Conservation (phyloP, 805 yeast genomes). For the Gaillardinia entomophila region DNA sequence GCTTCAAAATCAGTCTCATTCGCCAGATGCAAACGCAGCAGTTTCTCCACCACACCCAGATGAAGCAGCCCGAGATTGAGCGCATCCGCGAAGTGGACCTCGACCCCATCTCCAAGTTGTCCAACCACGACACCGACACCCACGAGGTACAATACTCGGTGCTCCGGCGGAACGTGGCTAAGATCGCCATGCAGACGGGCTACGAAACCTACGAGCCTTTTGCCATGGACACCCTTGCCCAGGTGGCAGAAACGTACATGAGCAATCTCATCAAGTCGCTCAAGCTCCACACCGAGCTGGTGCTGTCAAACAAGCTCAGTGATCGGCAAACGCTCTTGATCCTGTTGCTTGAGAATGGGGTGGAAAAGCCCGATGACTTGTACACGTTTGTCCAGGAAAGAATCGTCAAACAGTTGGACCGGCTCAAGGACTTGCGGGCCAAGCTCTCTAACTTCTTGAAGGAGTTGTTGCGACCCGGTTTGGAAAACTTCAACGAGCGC, state of each 20-base stretch:
- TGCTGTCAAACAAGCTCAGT: conserved; percentile 37
- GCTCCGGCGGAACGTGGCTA: conserved; percentile 64
- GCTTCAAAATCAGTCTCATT: conserved; percentile 82
- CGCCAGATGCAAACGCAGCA: conserved; percentile 86
- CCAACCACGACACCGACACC: conserved; percentile 58
- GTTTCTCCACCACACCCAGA: conserved; percentile 66
- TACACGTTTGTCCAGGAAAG: conserved; percentile 71
- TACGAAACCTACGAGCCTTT: conserved; percentile 76
- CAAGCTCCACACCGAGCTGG: conserved; percentile 65
- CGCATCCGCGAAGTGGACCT: conserved; percentile 62
- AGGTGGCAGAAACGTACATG: conserved; percentile 76
- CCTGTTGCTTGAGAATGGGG: conserved; percentile 79
- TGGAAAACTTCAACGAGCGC: conserved; percentile 67
- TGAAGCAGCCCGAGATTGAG: conserved; percentile 63
- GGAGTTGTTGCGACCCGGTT: conserved; percentile 76
- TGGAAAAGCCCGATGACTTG: conserved; percentile 70
- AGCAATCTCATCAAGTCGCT: conserved; percentile 68
- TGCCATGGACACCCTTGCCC: conserved; percentile 76
- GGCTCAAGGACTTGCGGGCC: conserved; percentile 60
- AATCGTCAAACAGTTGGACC: conserved; percentile 59
- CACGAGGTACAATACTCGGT: conserved; percentile 60
- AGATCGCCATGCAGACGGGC: conserved; percentile 85
- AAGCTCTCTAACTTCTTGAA: conserved; percentile 70
- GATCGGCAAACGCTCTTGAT: conserved; percentile 46
- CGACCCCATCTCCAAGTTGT: conserved; percentile 75